Base-by-base conservation (phyloP, 495 filamentous ascomycete species). In the Cercophora newfieldiana region DNA sequence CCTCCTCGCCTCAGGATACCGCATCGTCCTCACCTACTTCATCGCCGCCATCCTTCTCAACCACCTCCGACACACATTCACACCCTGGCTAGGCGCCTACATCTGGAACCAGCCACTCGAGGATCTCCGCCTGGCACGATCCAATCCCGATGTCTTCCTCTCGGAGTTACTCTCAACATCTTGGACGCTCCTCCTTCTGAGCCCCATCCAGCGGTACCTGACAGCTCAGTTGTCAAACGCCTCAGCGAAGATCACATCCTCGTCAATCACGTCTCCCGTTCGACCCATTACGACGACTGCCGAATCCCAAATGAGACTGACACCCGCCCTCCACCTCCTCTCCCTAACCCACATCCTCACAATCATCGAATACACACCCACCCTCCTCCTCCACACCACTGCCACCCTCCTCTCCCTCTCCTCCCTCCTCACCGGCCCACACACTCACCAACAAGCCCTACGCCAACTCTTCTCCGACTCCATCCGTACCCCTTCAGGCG, bases 91-190 rank as follows among this genome's bases (percentile, higher is more conserved):
- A 0, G 54, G 50, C 8, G 21, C 61, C 22, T 59, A 66, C 48
- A 49, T 64, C 62, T 67, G 68, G 63, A 50, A 65, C 59, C 33
- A 50, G 1, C 74, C 74, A 4, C 61, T 77, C 25, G 68, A 70
- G 1, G 67, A 72, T 54, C 58, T 77, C 0, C 73, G 73, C 0
- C 57, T 75, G 0, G 71, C 68, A 0, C 21, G 65, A 5, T 65
- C 63, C 3, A 72, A 68, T 30, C 73, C 75, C 0, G 73, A 68
- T 18, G 50, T 63, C 4, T 77, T 77, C 50, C 44, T 77, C 3
- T 63, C 61, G 0, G 51, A 63, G 14, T 19, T 59, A 2, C 66
- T 74, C 4, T 47, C 49, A 4, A 57, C 60, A 5, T 31, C 55
- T 0, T 72, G 66, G 68, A 2, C 0, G 3, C 65, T 22, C 30